Evolutionary conservation across 495 filamentous ascomycete genomes (phyloP), one percentile per base, ranked within the genome.

Genomic region (Geopyxis carbonaria): DNA sequence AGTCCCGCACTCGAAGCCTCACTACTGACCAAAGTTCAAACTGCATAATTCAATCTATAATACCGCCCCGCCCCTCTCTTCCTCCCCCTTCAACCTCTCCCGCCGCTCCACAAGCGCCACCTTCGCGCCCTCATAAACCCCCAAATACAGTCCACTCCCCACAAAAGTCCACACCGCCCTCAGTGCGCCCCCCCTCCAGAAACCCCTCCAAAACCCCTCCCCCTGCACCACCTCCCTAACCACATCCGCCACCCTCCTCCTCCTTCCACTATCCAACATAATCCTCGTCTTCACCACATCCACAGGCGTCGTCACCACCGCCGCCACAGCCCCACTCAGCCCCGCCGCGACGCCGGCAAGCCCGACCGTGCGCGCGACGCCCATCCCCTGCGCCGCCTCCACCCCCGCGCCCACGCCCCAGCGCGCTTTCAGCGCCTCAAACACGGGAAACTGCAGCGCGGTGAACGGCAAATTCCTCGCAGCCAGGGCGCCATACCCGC

Each of bases 391-490:
- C 18, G 44, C 3, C n/a, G n/a, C n/a, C n/a, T n/a, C n/a, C n/a
- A n/a, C n/a, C n/a, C n/a, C n/a, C n/a, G n/a, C n/a, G n/a, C n/a
- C n/a, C n/a, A n/a, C n/a, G 0, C 56, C 33, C 36, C 61, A 40
- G 31, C 65, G 40, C 31, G 56, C 57, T 7, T 68, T 75, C 27
- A 80, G 34, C 43, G 64, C 64, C 59, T 93, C 84, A 50, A 87
- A 92, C 46, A 91, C 59, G 9, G 85, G 84, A 48, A 92, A 93
- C 47, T 92, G 82, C 47, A 92, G 60, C 4, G 80, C 81, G 11
- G 83, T 91, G 45, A 82, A 89, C 0, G 82, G 86, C 10, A 94
- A 49, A 50, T 93, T 92, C 2, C 86, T 63, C 2, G 77, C 75
- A 4, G 77, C 73, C 2, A 93, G 66, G 4, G 79, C 78, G 2